Percentiles rank a stretch among this genome's conserved stretches.
These are phyloP conservation scores for Hymenoscyphus repandus DNA, from an alignment of 2,329 filamentous ascomycete genomes.

Conservation along the genomic window DNA sequence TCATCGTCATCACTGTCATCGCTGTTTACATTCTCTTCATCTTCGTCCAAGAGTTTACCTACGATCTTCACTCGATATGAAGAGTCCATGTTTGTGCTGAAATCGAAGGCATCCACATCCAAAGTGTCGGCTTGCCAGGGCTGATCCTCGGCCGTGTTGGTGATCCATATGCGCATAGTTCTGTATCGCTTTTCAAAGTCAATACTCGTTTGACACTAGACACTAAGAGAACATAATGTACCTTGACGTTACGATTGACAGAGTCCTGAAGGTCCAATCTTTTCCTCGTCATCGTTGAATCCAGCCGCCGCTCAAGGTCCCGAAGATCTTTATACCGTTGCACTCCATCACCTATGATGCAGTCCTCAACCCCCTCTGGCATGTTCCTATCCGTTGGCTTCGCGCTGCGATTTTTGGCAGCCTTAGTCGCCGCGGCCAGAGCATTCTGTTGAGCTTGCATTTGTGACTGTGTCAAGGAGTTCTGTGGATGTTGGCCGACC, in stretches of 20 bases:
- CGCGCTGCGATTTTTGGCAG: constrained; percentile 73
- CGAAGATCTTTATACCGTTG: constrained; percentile 77
- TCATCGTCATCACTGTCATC: constrained; percentile 44
- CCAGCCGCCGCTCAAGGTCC: constrained; percentile 80
- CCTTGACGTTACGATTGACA: constrained; percentile 68
- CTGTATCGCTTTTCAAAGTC: constrained; percentile 56
- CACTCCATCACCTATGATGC: constrained; percentile 75
- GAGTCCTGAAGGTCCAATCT: constrained; percentile 84
- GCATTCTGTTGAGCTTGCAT: constrained; percentile 45
- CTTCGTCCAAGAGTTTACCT: constrained; percentile 72
- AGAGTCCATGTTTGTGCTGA: constrained; percentile 69
- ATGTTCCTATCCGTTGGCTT: constrained; percentile 95
- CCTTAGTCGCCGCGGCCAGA: constrained; percentile 52
- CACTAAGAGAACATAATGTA: constrained; percentile 30
- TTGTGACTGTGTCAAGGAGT: constrained; percentile 49
- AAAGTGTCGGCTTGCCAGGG: constrained; percentile 75
- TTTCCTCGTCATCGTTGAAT: constrained; percentile 92
- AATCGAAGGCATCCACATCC: constrained; percentile 73
- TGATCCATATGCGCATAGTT: constrained; percentile 89
- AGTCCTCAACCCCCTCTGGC: constrained; percentile 81
- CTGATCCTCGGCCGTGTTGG: constrained; percentile 90
- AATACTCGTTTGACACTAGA: constrained; percentile 4
- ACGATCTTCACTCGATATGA: constrained; percentile 90
- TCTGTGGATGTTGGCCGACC: constrained; percentile 28
- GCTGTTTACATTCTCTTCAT: constrained; percentile 47